Evolutionary conservation across 75 land plant genomes (phyloP).

Genomic region (Sequoiadendron giganteum): DNA sequence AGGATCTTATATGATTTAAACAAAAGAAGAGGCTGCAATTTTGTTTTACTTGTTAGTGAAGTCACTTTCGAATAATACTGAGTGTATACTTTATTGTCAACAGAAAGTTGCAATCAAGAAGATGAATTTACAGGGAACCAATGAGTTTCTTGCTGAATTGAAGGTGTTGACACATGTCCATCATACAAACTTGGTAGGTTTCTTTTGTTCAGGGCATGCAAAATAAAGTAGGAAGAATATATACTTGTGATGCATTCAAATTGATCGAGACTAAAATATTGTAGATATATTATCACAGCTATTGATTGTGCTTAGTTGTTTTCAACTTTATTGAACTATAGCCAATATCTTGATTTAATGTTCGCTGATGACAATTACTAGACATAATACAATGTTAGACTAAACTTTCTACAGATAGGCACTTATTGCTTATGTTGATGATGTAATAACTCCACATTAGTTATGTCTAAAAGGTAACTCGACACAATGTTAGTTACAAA

Average conservation of each 20-base stretch:
- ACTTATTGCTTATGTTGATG: too few species aligned
- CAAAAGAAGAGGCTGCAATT: not conserved
- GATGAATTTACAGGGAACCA: conserved; percentile 50
- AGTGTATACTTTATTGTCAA: not conserved
- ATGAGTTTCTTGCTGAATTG: conserved; percentile 45
- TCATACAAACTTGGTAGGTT: conserved; percentile 43
- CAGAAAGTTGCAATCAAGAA: conserved; percentile 49
- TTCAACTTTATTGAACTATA: not conserved
- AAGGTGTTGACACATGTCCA: conserved; percentile 49
- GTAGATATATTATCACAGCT: not conserved
- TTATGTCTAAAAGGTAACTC: too few species aligned
- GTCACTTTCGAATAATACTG: not conserved
- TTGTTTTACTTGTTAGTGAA: not conserved
- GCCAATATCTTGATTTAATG: not conserved
- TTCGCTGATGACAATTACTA: not conserved
- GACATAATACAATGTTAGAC: too few species aligned
- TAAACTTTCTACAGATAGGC: too few species aligned
- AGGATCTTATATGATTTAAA: not conserved
- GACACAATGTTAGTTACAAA: too few species aligned
- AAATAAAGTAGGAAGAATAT: not conserved
- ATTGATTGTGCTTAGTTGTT: not conserved
- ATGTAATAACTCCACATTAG: too few species aligned
- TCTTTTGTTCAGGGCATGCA: not conserved
- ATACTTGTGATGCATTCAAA: not conserved
- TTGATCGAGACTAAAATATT: not conserved